phyloP scores from a whole-genome alignment of 305 asterid genomes.

The Fraxinus platypoda region DNA sequence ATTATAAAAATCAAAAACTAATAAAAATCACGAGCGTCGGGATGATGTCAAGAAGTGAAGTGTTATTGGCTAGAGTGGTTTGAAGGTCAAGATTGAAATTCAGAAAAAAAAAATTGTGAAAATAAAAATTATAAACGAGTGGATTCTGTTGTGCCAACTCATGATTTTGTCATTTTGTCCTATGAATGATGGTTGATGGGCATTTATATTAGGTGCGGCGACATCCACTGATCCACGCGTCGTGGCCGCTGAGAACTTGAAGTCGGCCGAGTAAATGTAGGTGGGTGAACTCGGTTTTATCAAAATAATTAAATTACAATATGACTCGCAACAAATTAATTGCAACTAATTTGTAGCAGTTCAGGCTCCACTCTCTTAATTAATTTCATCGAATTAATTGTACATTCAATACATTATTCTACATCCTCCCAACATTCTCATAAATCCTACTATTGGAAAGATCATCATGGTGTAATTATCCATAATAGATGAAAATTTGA shows the following conservation, averaged over 20 bases:
- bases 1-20: neutral
- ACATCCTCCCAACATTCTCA: neutral
- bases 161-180: neutral
- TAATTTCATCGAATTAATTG: no score
- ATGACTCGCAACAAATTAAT: no score
- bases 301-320: neutral
- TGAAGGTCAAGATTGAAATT: neutral
- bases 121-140: neutral
- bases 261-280: neutral
- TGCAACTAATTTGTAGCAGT: neutral
- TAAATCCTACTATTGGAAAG: no score
- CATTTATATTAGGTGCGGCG: neutral
- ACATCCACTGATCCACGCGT: neutral
- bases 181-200: neutral
- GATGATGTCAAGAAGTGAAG: neutral
- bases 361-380: neutral
- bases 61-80: neutral
- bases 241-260: neutral
- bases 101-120: neutral
- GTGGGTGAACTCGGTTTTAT: neutral
- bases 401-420: neutral
- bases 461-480: no score
- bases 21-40: neutral
- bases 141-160: neutral
- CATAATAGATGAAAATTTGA: no score